phyloP scores from a whole-genome alignment of 352 stramenopile genomes.

The Phytopythium litorale region DNA sequence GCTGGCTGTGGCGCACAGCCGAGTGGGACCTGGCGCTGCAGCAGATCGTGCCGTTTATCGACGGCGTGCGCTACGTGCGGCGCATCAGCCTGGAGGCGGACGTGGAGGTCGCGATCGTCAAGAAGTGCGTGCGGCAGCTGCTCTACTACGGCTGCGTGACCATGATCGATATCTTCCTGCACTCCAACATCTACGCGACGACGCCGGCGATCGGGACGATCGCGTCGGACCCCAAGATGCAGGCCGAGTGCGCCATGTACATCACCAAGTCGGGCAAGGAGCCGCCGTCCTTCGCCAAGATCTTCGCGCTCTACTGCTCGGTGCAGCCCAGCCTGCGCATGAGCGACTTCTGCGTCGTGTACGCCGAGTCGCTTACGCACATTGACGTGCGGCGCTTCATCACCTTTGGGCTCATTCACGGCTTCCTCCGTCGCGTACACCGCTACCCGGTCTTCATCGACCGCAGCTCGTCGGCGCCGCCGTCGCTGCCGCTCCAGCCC shows the following conservation, averaged over 20 bases:
- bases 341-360: slow-evolving; percentile 81
- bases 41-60: slow-evolving; percentile 90
- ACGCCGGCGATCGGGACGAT: slow-evolving; percentile 58
- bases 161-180: slow-evolving; percentile 90
- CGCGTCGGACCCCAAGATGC: slow-evolving; percentile 55
- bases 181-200: slow-evolving; percentile 88
- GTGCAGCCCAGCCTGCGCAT: slow-evolving; percentile 80
- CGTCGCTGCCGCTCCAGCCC: slow-evolving; percentile 12
- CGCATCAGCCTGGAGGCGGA: slow-evolving; percentile 87
- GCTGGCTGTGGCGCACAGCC: slow-evolving; percentile 21
- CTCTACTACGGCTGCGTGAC: slow-evolving; percentile 88
- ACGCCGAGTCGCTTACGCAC: slow-evolving; percentile 56
- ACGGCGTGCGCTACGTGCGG: slow-evolving; percentile 89
- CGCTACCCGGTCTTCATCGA: slow-evolving; percentile 77
- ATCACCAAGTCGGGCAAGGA: slow-evolving; percentile 64
- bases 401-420: slow-evolving; percentile 87
- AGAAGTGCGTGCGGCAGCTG: slow-evolving; percentile 83
- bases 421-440: slow-evolving; percentile 81
- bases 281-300: slow-evolving; percentile 62
- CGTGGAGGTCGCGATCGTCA: slow-evolving; percentile 86
- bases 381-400: slow-evolving; percentile 83
- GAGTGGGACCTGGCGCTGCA: slow-evolving; percentile 87
- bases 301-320: slow-evolving; percentile 85
- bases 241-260: slow-evolving; percentile 75
- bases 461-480: slow-evolving; percentile 12